phyloP scores from a whole-genome alignment of 306 rosid genomes.

The Prunus dulcis region DNA sequence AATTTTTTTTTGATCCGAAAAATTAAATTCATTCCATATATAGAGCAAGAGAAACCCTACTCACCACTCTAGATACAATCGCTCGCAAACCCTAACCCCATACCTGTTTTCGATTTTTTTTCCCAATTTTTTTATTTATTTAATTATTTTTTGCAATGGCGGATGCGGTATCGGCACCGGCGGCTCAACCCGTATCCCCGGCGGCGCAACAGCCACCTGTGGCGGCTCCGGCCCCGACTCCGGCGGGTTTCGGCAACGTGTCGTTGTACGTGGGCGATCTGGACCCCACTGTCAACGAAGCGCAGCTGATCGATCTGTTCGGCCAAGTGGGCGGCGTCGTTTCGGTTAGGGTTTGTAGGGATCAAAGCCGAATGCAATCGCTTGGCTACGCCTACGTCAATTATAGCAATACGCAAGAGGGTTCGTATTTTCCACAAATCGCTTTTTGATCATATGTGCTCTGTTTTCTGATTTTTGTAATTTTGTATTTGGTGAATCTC shows the following conservation, averaged over 20 bases:
- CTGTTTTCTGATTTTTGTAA: neutral
- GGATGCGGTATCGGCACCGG: constrained; percentile 40
- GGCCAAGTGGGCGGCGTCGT: constrained; percentile 45
- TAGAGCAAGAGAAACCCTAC: constrained; percentile 15
- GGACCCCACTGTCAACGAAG: constrained; percentile 59
- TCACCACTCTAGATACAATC: neutral
- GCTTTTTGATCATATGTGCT: neutral
- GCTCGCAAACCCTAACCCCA: constrained; percentile 3
- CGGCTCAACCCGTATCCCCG: constrained; percentile 18
- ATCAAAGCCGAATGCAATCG: constrained; percentile 54
- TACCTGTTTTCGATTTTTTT: neutral
- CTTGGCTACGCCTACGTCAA: constrained; percentile 93
- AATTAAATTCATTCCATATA: neutral
- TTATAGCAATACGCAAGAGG: constrained; percentile 51
- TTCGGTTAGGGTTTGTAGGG: constrained; percentile 83
- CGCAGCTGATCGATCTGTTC: constrained; percentile 67
- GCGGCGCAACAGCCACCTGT: constrained; percentile 16
- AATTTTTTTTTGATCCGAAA: neutral
- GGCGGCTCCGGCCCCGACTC: constrained; percentile 15
- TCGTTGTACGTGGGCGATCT: constrained; percentile 85
- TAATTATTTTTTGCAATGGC: constrained; percentile 23
- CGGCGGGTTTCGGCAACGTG: constrained; percentile 31
- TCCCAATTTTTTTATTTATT: neutral
- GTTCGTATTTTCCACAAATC: constrained; percentile 25
- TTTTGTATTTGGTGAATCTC: neutral